Conservation (phyloP, 768 basidiomycete species). For the Royoungia palumana region DNA sequence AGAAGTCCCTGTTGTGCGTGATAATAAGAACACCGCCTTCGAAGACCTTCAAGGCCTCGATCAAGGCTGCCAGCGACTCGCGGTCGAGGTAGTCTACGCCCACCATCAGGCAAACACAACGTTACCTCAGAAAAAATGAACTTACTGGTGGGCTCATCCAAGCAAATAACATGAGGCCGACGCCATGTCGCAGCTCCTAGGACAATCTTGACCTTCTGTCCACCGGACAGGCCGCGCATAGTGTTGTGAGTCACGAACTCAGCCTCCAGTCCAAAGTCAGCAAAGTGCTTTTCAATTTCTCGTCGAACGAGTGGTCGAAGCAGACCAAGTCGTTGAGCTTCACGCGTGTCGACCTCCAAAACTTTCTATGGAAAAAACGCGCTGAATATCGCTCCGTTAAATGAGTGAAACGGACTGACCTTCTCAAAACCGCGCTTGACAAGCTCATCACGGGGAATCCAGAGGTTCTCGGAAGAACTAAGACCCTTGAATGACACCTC, state of each 20-base stretch:
- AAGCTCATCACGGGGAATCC: slow-evolving; percentile 94
- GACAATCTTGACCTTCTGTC: slow-evolving; percentile 99
- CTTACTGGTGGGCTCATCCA: slow-evolving; percentile 94
- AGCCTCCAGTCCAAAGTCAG: slow-evolving; percentile 97
- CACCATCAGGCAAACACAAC: not conserved
- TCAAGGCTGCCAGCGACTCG: slow-evolving; percentile 98
- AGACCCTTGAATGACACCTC: slow-evolving; percentile 95
- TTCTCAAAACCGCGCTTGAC: slow-evolving; percentile 99
- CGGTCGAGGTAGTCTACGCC: slow-evolving; percentile 92
- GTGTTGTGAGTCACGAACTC: slow-evolving; percentile 99
- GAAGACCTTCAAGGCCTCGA: slow-evolving; percentile 95
- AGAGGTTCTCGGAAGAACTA: slow-evolving; percentile 97
- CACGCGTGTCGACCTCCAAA: slow-evolving; percentile 93
- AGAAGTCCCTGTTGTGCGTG: slow-evolving; percentile 98
- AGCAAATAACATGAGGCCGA: slow-evolving; percentile 93
- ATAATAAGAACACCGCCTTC: slow-evolving; percentile 98
- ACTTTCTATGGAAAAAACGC: slow-evolving; percentile 61
- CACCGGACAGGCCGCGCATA: slow-evolving; percentile 98
- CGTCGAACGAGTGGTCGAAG: slow-evolving; percentile 95
- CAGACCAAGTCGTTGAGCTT: slow-evolving; percentile 94
- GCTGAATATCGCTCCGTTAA: not conserved
- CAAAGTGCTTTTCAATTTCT: slow-evolving; percentile 99
- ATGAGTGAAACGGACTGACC: slow-evolving; percentile 33
- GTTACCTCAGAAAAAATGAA: slow-evolving; percentile 5
- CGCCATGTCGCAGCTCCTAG: slow-evolving; percentile 99